Evolutionary conservation across 139 green algal species (phyloP).

Genomic region (Micromonas commoda): DNA sequence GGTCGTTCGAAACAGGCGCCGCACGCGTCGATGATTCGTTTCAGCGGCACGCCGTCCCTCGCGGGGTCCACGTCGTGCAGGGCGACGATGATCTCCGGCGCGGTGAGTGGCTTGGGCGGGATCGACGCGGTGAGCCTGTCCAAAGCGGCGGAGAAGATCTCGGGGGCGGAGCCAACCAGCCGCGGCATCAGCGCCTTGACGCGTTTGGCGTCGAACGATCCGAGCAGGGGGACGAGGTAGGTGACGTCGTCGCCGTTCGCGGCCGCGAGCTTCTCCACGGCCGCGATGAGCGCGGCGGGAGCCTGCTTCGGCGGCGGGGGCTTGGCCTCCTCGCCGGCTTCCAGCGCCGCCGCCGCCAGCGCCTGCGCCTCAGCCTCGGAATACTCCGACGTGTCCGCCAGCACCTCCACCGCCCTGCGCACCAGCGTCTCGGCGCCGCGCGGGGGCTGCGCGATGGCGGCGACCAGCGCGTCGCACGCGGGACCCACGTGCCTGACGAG

Average conservation of each 20-base stretch:
- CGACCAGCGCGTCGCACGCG: background rate
- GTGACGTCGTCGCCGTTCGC: background rate
- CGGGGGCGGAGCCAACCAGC: background rate
- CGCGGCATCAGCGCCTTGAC: background rate
- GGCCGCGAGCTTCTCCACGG: background rate
- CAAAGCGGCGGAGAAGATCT: background rate
- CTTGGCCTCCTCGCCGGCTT: no score
- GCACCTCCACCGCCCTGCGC: background rate
- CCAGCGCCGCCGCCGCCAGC: background rate
- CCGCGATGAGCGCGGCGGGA: conserved; percentile 3
- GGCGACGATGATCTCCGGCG: conserved; percentile 13
- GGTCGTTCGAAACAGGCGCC: conserved; percentile 11
- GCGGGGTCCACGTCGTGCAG: conserved; percentile 23
- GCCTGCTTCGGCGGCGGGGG: background rate
- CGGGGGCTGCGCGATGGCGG: background rate
- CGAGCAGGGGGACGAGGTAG: background rate
- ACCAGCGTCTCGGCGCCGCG: background rate
- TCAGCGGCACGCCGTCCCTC: conserved; percentile 3
- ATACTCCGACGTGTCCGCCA: no score
- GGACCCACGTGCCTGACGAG: background rate
- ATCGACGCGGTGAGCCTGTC: background rate
- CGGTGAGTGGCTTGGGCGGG: background rate
- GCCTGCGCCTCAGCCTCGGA: no score
- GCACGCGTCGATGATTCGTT: conserved; percentile 17
- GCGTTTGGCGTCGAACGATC: background rate